Base-by-base conservation (phyloP, 108 stramenopile species). In the Fragilaria crotonensis region DNA sequence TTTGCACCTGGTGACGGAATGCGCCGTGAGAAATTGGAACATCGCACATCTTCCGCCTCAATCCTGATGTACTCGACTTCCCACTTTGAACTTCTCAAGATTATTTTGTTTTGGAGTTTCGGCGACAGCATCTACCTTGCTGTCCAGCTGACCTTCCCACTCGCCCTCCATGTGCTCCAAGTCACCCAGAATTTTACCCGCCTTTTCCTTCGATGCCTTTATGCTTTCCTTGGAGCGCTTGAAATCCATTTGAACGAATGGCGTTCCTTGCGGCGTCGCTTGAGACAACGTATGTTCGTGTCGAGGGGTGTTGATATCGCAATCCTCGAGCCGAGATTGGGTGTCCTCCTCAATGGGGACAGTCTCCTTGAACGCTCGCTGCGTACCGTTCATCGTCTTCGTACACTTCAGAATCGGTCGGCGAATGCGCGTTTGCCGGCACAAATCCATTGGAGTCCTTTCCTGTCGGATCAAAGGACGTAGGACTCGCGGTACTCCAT, bases 111-210 rank as follows among this genome's bases (percentile, higher is more conserved):
- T 19, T 19, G 49, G 49, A 7, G 49, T 50, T 19, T 50, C 49
- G 5, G 49, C 9, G 20, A 50, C 49, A 23, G 49, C 9, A 21
- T 50, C 23, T 5, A 50, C 49, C 23, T 50, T 50, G 7, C 22
- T 23, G 17, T 50, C 49, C 5, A 50, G 49, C 23, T 50, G n/a
- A 7, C 49, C 49, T 21, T 50, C 49, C 49, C 49, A 50, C 20
- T 23, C 49, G 20, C 49, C 23, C 20, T 50, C 49, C 49, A 50
- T 50, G 20, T 50, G 17, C 49, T 19, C 23, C 7, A 50, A 19
- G 20, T 50, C 49, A 50, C 23, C 49, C 49, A 50, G 20, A 7
- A 50, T 50, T 23, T 25, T 25, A 7, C 49, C 20, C 17, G 49
- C 20, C 36, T 41, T 41, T 41, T 14, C 11, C 14, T 41, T 41